phyloP scores from a whole-genome alignment of 768 basidiomycete genomes.

The Trametes cingulata region DNA sequence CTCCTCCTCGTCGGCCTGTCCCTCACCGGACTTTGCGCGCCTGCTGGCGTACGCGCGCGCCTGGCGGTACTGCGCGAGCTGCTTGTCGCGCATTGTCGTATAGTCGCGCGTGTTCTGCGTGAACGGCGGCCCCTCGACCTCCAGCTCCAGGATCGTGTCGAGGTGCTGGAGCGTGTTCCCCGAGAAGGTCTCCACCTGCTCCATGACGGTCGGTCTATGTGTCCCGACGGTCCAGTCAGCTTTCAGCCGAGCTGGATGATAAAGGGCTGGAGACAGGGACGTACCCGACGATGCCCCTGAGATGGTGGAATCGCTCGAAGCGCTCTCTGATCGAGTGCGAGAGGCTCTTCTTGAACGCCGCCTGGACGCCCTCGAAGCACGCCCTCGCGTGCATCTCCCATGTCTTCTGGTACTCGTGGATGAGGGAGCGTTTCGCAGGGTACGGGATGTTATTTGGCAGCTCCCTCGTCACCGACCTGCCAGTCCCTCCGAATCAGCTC shows the following conservation, averaged over 20 bases:
- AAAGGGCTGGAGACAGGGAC: not conserved
- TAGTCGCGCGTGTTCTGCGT: conserved; percentile 46
- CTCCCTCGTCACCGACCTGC: conserved; percentile 42
- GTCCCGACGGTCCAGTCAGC: too few relatives aligned
- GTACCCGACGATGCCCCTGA: conserved; percentile 39
- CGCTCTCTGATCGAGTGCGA: conserved; percentile 30
- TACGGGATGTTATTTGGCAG: conserved; percentile 48
- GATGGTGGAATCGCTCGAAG: conserved; percentile 42
- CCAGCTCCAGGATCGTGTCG: conserved; percentile 12
- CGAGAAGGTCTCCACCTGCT: not conserved
- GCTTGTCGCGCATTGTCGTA: conserved; percentile 4
- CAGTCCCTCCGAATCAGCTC: not conserved
- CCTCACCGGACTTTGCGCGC: not conserved
- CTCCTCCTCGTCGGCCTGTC: not conserved
- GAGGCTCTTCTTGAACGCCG: conserved; percentile 34
- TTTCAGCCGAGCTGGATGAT: not conserved
- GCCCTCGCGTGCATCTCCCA: conserved; percentile 39
- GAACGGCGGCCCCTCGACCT: conserved; percentile 30
- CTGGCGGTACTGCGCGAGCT: conserved; percentile 41
- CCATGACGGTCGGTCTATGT: not conserved
- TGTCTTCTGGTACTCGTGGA: conserved; percentile 36
- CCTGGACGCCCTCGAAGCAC: conserved; percentile 39
- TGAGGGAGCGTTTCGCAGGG: conserved; percentile 42
- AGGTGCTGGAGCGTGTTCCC: conserved; percentile 5
- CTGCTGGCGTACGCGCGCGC: conserved; percentile 10